Percentiles rank a stretch among this genome's conserved stretches.
Evolutionary conservation across 225 moss, liverwort and hornwort genomes (phyloP).

Genomic region (Asterella californica): DNA sequence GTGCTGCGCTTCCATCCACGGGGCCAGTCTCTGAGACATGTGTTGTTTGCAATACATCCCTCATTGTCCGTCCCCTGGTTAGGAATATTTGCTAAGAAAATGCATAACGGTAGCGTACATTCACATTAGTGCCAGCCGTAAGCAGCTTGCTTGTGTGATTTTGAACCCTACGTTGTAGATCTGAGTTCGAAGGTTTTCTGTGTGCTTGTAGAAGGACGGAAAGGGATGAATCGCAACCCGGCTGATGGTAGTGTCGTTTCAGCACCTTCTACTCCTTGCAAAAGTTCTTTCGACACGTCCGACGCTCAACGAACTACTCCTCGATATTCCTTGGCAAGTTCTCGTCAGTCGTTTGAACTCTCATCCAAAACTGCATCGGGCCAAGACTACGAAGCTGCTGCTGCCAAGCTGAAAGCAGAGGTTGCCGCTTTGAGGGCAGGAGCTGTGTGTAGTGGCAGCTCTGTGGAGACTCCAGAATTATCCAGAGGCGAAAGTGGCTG

Average conservation of each 20-base stretch:
- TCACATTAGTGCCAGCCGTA: too few species aligned
- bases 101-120: too few species aligned
- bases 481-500: not conserved
- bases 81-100: too few species aligned
- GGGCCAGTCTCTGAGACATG: too few species aligned
- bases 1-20: too few species aligned
- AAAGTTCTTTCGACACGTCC: not conserved
- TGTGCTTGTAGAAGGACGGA: not conserved
- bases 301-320: not conserved
- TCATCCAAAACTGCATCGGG: not conserved
- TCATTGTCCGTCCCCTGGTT: too few species aligned
- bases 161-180: not conserved
- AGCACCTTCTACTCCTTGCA: not conserved
- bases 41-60: too few species aligned
- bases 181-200: not conserved
- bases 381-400: not conserved
- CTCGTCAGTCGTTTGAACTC: slow-evolving; percentile 3
- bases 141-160: not conserved
- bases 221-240: not conserved
- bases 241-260: not conserved
- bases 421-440: not conserved
- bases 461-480: not conserved
- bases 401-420: not conserved
- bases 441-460: not conserved
- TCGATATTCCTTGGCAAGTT: slow-evolving; percentile 7